Evolutionary conservation across 768 basidiomycete species (phyloP), one percentile per base, ranked within the genome.

Genomic region (Leccinellum rugosiceps): DNA sequence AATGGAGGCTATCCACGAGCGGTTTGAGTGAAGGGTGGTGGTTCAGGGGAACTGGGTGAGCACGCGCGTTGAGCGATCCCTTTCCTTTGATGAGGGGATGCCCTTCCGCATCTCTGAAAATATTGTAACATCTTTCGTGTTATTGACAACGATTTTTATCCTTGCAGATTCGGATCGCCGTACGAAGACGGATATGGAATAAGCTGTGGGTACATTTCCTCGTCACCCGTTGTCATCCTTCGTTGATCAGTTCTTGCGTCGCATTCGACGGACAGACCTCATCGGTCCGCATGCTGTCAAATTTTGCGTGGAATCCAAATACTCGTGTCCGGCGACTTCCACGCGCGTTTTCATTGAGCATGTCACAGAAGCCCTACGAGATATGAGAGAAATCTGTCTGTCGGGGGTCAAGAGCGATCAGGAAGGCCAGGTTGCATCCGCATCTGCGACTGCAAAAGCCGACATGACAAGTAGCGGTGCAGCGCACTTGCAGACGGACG

Each of bases 231-330:
- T 45, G 13, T 13, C 38, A 15, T 23, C 26, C 52, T 11, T 46
- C 50, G 34, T 46, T 61, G 30, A 54, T 23, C 54, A 15, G 4
- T 8, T 25, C 11, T 14, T 15, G 10, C 21, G 23, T n/a, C 25
- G 19, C 21, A 11, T 43, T 28, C 46, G 21, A 35, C 11, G 43
- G 46, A 38, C 63, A 96, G 95, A 97, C 72, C 81, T 96, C 57
- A 82, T 90, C 56, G 92, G 87, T 14, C 83, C 87, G 14, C 74
- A 86, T 44, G 77, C 85, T 56, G 78, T 98, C 67, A 95, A 94
- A 72, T 94, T 97, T 74, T 94, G 96, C 2, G 85, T 97, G 68
- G 96, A 98, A 70, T 92, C 89, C 46, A 98, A 98, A 71, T 75
- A 79, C 58, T 88, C 88, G 6, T 84, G 78, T 58, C 67, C 79